Percentiles rank a stretch among this genome's conserved stretches.
These are phyloP conservation scores for Phylloporus rhodoxanthus DNA, from an alignment of 768 basidiomycete species.

Conservation along the genomic window DNA sequence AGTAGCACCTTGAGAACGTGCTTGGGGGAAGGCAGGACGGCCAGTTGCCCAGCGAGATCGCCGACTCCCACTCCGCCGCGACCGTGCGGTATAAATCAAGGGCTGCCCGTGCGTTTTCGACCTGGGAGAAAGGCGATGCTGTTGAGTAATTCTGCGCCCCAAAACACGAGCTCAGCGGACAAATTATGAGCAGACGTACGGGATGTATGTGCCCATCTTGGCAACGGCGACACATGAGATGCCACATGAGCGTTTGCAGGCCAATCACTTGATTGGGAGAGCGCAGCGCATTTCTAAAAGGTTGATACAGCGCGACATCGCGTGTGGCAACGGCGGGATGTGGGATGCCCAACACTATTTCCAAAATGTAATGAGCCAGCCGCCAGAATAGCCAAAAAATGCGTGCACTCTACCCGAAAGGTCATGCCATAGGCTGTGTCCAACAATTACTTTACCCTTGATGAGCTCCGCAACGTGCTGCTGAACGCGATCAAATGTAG, in stretches of 20 bases:
- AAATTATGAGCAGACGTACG: conserved; percentile 39
- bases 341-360: conserved; percentile 69
- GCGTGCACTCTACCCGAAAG: conserved; percentile 51
- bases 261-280: conserved; percentile 64
- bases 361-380: conserved; percentile 14
- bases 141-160: conserved; percentile 10
- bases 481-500: conserved; percentile 59
- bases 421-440: conserved; percentile 77
- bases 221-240: conserved; percentile 72
- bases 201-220: conserved; percentile 69
- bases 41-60: conserved; percentile 60
- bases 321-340: conserved; percentile 74
- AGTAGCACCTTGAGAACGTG: conserved; percentile 75
- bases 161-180: neutral
- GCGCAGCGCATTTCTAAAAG: conserved; percentile 67
- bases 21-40: conserved; percentile 71
- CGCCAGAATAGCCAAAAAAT: neutral
- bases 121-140: conserved; percentile 34
- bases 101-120: conserved; percentile 68
- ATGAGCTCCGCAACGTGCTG: conserved; percentile 58
- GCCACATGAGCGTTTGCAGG: conserved; percentile 75
- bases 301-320: conserved; percentile 76
- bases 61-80: conserved; percentile 59
- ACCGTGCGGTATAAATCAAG: conserved; percentile 52
- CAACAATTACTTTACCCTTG: conserved; percentile 66